phyloP scores from a whole-genome alignment of 2,329 filamentous ascomycete species.

The Pseudovirgaria hyperparasitica region DNA sequence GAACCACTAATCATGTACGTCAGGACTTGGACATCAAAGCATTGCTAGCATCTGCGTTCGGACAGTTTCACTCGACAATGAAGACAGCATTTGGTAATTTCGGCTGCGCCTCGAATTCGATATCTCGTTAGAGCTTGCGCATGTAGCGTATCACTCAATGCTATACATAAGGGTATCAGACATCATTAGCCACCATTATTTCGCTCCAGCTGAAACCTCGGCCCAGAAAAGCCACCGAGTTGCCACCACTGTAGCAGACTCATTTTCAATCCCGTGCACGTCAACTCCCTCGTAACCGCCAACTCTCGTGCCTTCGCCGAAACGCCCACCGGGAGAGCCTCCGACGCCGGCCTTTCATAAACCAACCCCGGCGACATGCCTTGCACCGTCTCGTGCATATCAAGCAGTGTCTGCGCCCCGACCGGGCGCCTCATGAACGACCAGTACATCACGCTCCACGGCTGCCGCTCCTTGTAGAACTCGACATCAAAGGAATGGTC shows the following conservation, averaged over 20 bases:
- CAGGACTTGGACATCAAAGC: no score
- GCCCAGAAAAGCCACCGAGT: slow-evolving; percentile 2
- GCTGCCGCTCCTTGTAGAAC: slow-evolving; percentile 6
- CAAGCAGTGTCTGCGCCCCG: background rate
- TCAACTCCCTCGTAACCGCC: slow-evolving; percentile 4
- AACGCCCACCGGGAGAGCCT: no score
- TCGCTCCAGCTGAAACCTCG: slow-evolving; percentile 2
- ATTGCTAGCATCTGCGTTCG: no score
- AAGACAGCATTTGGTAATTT: no score
- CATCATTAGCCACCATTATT: no score
- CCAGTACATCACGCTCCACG: slow-evolving; percentile 11
- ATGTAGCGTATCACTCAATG: no score
- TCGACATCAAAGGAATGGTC: slow-evolving; percentile 6
- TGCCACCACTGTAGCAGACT: slow-evolving; percentile 1
- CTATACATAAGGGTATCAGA: no score
- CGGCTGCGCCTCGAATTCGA: no score
- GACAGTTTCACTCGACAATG: no score
- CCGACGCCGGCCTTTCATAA: background rate
- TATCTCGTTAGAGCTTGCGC: no score
- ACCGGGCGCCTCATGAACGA: slow-evolving; percentile 3
- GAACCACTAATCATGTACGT: no score
- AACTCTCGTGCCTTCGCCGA: background rate
- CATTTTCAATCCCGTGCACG: background rate
- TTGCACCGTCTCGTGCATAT: slow-evolving; percentile 1
- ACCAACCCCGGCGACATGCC: background rate